phyloP scores from a whole-genome alignment of 2,329 filamentous ascomycete genomes.

The Sporothrix globosa region DNA sequence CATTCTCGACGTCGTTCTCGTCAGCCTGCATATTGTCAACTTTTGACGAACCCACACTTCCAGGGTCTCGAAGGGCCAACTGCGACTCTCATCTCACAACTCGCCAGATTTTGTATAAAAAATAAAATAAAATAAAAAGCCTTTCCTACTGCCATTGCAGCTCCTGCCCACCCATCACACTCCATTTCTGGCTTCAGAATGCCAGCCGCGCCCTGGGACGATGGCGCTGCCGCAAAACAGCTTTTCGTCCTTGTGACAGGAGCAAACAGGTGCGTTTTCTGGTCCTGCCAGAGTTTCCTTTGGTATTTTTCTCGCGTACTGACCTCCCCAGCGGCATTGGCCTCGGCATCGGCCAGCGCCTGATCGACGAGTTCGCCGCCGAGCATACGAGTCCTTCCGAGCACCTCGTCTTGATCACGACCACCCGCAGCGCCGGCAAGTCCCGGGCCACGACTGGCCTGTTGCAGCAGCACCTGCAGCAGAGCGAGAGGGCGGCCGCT shows the following conservation, averaged over 20 bases:
- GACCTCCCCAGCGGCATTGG: slow-evolving; percentile 72
- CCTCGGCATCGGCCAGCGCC: slow-evolving; percentile 77
- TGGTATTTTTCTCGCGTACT: neutral
- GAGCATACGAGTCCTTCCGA: slow-evolving; percentile 67
- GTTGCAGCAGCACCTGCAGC: slow-evolving; percentile 64
- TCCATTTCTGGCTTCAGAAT: slow-evolving; percentile 9
- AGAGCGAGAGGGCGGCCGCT: slow-evolving; percentile 43
- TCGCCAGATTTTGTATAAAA: neutral
- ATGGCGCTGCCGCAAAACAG: slow-evolving; percentile 48
- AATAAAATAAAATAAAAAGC: too few species aligned
- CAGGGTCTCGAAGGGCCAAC: neutral
- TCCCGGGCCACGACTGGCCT: slow-evolving; percentile 69
- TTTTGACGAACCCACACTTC: neutral
- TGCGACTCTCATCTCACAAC: neutral
- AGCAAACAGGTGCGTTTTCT: slow-evolving; percentile 71
- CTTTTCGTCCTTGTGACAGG: slow-evolving; percentile 76
- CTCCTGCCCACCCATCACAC: neutral
- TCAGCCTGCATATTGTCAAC: slow-evolving; percentile 4
- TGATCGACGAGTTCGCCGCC: slow-evolving; percentile 86
- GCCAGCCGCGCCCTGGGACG: slow-evolving; percentile 44
- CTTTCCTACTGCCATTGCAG: neutral
- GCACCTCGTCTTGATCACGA: slow-evolving; percentile 78
- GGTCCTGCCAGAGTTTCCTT: too few species aligned
- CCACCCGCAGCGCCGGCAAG: slow-evolving; percentile 76
- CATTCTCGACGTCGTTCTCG: neutral